Conservation (phyloP, 495 filamentous ascomycete species). For the Neurospora tetraspora region DNA sequence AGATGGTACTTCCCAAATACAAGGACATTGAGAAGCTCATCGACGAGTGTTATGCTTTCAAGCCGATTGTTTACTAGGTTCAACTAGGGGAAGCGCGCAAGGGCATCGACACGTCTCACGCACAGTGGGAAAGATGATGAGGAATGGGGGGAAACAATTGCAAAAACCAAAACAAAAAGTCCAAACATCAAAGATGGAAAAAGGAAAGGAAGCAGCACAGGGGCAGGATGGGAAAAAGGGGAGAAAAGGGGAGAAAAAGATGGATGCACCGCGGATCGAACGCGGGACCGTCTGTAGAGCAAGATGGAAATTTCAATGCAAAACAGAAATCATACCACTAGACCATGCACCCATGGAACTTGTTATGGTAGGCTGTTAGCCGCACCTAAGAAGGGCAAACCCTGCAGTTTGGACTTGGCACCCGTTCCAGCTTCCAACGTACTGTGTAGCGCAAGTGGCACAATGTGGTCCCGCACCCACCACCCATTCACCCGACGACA, state of each 20-base stretch:
- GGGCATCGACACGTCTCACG: neutral
- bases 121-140: neutral
- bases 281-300: slow-evolving; percentile 2
- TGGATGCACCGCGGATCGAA: neutral
- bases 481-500: neutral
- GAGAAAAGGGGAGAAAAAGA: neutral
- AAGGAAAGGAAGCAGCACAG: neutral
- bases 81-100: neutral
- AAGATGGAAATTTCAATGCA: slow-evolving; percentile 3
- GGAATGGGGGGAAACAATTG: neutral
- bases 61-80: neutral
- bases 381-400: neutral
- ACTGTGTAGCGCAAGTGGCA: neutral
- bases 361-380: neutral
- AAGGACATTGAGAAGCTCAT: neutral
- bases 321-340: slow-evolving; percentile 8
- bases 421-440: neutral
- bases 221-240: neutral
- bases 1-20: neutral
- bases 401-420: neutral
- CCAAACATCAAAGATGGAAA: neutral
- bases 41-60: neutral
- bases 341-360: slow-evolving; percentile 6
- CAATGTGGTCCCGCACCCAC: neutral
- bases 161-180: neutral